Base-by-base conservation (phyloP, 169 alveolate genomes). In the Cryptosporidium baileyi region DNA sequence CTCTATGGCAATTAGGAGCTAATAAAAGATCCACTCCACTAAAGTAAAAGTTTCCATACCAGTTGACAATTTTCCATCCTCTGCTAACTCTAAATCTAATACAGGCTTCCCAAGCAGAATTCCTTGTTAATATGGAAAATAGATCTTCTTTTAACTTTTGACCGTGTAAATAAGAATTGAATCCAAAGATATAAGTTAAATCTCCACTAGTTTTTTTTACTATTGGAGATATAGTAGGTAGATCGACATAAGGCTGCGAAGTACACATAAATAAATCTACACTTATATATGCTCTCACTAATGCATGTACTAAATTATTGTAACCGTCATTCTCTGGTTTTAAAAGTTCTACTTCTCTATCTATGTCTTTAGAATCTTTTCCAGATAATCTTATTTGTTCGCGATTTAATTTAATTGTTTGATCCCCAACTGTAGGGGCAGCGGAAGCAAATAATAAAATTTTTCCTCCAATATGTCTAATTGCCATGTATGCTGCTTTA, bases 101-200 rank as follows among this genome's bases (percentile, higher is more conserved):
- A 38, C 97, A 98, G 0, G 99, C 96, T 88, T 98, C 99, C 99
- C 99, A 98, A 9, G 93, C 93, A 36, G 89, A 80, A 15, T 88
- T 88, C 80, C 90, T 88, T 9, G 91, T 89, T 28, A 89, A 24
- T 15, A 41, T 30, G 7, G 59, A 54, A 36, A 32, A 54, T 40
- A 81, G 22, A 49, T 89, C 90, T 34, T 61, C 89, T n/a, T 61
- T 40, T 19, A 89, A 81, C 65, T 89, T 89, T n/a, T 65, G 88
- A n/a, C 85, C 94, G 80, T 91, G 51, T 82, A 81, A 49, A 90
- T 92, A 80, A 15, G 61, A 40, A 61, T 62, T 57, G 38, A 90
- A 90, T 24, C 90, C 81, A 22, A 92, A 92, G 40, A 91, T 91
- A 80, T 82, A 93, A 52, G 85, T 91, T 24, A 94, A 82, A 32